Base-by-base conservation (phyloP, 1,284 basidiomycete genomes). In the Ceratobasidium sp. region DNA sequence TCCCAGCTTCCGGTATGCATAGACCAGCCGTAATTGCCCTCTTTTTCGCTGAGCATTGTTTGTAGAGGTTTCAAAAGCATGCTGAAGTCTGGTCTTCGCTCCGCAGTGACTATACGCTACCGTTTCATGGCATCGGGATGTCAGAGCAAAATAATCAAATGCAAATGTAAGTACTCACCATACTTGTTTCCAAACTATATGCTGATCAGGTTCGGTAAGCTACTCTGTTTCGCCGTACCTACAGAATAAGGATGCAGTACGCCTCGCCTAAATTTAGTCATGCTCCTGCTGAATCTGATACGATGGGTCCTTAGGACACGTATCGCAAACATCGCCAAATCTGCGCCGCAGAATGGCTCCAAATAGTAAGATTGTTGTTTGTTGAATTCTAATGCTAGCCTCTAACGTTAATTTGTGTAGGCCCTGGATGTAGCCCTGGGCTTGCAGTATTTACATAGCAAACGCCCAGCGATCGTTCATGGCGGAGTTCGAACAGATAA, bases 71-170 rank as follows among this genome's bases (percentile, higher is more conserved):
- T 13, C 39, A 42, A 18, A 12, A 33, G 28, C 28, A 58, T 15
- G 70, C 42, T 1, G n/a, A 44, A 13, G n/a, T 72, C 7, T 72
- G 55, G 70, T 4, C 12, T 15, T 18, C 55, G 2, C 26, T 72
- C 39, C 13, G 70, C 3, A 58, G n/a, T n/a, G 70, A 72, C 33
- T 44, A 44, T 46, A 72, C 55, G 18, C 39, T 72, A 3, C 70
- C 53, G 33, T 72, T 72, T 28, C 58, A 72, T 44, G 70, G 70
- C 6, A 46, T 72, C n/a, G 70, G 55, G 15, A 61, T 60, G 55
- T 60, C 18, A 15, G 55, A 58, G 44, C 28, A 23, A 20, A 39
- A 58, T 15, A 26, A 46, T n/a, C 53, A 60, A n/a, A 26, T 28
- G n/a, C 70, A 72, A 18, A 15, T 72, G 70, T 72, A 26, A 44